phyloP scores from a whole-genome alignment of 2,329 filamentous ascomycete species.

The Aureobasidium musti region DNA sequence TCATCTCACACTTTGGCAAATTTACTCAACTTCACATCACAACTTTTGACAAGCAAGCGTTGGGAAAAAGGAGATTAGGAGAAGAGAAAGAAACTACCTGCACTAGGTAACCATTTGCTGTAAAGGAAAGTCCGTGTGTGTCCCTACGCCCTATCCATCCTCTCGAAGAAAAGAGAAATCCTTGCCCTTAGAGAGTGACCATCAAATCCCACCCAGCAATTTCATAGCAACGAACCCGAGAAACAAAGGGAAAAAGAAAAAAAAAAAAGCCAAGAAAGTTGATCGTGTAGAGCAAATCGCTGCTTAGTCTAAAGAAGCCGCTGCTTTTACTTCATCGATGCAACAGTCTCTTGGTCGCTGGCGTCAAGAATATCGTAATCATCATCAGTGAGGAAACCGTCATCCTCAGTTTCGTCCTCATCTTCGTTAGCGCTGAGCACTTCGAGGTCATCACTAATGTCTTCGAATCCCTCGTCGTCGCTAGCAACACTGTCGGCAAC shows the following conservation, averaged over 20 bases:
- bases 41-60: neutral
- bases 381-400: constrained; percentile 91
- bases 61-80: neutral
- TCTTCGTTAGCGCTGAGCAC: constrained; percentile 54
- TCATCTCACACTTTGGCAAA: neutral
- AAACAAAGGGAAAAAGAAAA: neutral
- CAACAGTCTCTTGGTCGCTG: constrained; percentile 74
- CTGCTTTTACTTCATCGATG: constrained; percentile 30
- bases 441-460: constrained; percentile 56
- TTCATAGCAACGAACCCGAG: neutral
- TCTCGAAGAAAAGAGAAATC: neutral
- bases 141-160: neutral
- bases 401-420: constrained; percentile 63
- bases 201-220: constrained; percentile 3
- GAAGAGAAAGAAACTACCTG: constrained; percentile 11
- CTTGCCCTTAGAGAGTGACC: constrained; percentile 22
- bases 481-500: constrained; percentile 39
- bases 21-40: neutral
- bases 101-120: constrained; percentile 9
- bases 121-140: constrained; percentile 15
- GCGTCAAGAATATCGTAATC: constrained; percentile 98
- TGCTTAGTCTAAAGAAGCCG: neutral
- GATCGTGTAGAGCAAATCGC: neutral
- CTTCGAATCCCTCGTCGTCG: constrained; percentile 47
- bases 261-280: neutral